Base-by-base conservation (phyloP, 495 filamentous ascomycete genomes). In the Hypoxylon perforatum region DNA sequence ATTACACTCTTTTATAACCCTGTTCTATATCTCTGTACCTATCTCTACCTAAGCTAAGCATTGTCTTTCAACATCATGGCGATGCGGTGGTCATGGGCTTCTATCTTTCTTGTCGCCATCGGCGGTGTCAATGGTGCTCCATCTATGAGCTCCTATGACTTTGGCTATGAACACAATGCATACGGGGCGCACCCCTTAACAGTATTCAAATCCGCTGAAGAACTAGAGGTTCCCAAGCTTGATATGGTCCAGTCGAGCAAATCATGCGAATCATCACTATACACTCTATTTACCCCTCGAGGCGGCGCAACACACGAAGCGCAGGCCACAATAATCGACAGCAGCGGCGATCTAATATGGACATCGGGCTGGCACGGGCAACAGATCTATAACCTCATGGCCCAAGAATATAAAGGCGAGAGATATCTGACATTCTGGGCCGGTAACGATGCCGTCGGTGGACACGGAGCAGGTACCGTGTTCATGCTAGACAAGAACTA, bases 361-460 rank as follows among this genome's bases (percentile, higher is more conserved):
- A 77, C 76, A 14, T 75, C 71, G 36, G 42, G 65, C 3, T 65
- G 70, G 51, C 52, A 36, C 0, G 76, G 77, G 49, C 56, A 71
- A 14, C 73, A 74, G 18, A 69, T 77, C 9, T 82, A 82, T 53
- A 80, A 81, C 60, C 42, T 80, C 14, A 77, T 80, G 61, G 72
- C 82, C 1, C 74, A 79, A 17, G 65, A 55, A 4, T 84, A 76
- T 39, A 78, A 74, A 42, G 79, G 76, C 4, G 68, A 78, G 61
- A 69, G 72, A 3, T 84, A 82, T 69, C 58, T 86, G 38, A 83
- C 81, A 0, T 85, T 84, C 54, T 85, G 83, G 84, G 75, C 75
- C 14, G 83, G 83, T 0, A 70, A 84, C 71, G 80, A 83, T 63
- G 69, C 71, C 1, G 64, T 81, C n/a, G 71, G 72, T 4, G 84